phyloP scores from a whole-genome alignment of 495 filamentous ascomycete genomes.

The Neurospora cerealis region DNA sequence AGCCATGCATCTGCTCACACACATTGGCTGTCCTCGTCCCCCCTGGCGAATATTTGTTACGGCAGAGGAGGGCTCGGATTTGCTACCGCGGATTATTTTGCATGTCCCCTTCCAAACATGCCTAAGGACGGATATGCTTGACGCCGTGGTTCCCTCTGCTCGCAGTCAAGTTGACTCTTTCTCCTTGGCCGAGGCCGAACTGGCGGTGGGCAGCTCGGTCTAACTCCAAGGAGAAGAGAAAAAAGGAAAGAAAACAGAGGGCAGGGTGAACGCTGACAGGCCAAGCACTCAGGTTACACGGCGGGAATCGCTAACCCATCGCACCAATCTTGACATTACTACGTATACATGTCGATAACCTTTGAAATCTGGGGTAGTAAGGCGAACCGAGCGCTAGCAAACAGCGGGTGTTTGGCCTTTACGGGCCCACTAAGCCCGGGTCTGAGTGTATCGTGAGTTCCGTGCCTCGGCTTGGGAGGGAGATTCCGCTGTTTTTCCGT shows the following conservation, averaged over 20 bases:
- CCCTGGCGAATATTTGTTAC: neutral
- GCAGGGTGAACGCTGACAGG: neutral
- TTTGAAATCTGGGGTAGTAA: neutral
- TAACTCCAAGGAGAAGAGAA: neutral
- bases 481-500: neutral
- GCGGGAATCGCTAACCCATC: neutral
- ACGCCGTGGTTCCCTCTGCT: neutral
- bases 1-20: neutral
- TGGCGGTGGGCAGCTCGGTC: neutral
- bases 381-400: neutral
- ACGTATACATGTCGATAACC: neutral
- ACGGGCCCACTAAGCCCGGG: neutral
- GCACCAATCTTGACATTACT: neutral
- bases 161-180: neutral
- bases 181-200: neutral
- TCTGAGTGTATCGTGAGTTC: neutral
- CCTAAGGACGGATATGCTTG: neutral
- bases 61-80: neutral
- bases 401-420: neutral
- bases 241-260: neutral
- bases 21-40: neutral
- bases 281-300: neutral
- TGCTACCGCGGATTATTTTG: neutral
- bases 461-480: neutral
- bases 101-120: neutral